Base-by-base conservation (phyloP, 768 basidiomycete species). In the Thelephora aurantiotincta region DNA sequence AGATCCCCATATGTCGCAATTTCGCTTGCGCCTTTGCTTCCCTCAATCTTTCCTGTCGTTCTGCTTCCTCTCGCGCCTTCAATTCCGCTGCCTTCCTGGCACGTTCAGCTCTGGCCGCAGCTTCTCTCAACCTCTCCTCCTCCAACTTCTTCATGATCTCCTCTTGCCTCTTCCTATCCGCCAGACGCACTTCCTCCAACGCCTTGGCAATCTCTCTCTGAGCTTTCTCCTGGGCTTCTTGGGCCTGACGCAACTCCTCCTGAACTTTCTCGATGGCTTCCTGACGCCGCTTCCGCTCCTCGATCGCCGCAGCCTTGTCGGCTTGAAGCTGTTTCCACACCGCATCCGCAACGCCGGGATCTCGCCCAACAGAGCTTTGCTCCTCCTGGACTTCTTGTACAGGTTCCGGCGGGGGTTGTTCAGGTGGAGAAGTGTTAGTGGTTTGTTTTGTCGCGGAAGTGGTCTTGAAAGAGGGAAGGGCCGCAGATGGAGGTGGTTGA, bases 271-370 rank as follows among this genome's bases (percentile, higher is more conserved):
- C 41, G 49, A 51, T 44, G 22, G 38, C 48, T 36, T 59, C 56
- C 18, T 48, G 34, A 7, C 14, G 22, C 37, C 7, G 34, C 35
- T 19, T 4, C 35, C 14, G 34, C 33, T 45, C 53, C 33, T 44
- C 22, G 45, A 48, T 11, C 14, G 14, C 9, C 18, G 51, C 60
- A 3, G 56, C 63, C 0, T 54, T 59, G 52, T 67, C 69, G 3
- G 35, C 53, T 50, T 76, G 69, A 0, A 81, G 60, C 50, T 73
- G 64, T 9, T 52, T 22, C 80, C 80, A 81, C 11, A 68, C 57
- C 1, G 55, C 56, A 55, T 82, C 75, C 0, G 68, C 54, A 4
- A 81, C 75, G 0, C 72, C 80, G 16, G 65, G 42, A 57, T 80
- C 80, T 19, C 74, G 53, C 0, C 16, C 53, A 2, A 45, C 46